Evolutionary conservation across 192 early-diverging fungal genomes (phyloP).

Genomic region (Dimargaris xerosporica): DNA sequence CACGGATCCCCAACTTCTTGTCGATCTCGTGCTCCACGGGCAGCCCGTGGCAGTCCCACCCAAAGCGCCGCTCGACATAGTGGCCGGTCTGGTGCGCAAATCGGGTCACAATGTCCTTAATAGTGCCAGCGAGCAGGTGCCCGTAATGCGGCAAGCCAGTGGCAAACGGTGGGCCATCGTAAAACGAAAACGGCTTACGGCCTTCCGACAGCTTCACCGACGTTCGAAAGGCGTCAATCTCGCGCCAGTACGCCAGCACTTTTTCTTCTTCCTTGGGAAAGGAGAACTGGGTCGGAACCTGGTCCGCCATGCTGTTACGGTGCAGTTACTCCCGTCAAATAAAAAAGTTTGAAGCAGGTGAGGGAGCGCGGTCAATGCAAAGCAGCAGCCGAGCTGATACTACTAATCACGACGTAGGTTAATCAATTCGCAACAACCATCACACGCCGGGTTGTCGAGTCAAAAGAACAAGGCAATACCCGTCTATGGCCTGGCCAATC

Average conservation of each 20-base stretch:
- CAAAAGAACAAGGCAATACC: too few relatives aligned
- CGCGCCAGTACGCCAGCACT: slow-evolving; percentile 85
- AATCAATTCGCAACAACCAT: too few relatives aligned
- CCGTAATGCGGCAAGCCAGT: slow-evolving; percentile 98
- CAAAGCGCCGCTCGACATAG: slow-evolving; percentile 92
- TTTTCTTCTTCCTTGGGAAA: slow-evolving; percentile 94
- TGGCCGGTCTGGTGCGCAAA: slow-evolving; percentile 92
- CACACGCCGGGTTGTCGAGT: too few relatives aligned
- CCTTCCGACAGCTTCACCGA: slow-evolving; percentile 84
- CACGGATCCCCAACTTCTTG: slow-evolving; percentile 57
- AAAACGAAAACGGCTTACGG: slow-evolving; percentile 78
- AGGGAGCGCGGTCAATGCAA: too few relatives aligned
- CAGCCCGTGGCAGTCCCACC: slow-evolving; percentile 80
- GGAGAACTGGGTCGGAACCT: too few relatives aligned
- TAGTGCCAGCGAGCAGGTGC: slow-evolving; percentile 95
- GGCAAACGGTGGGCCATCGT: slow-evolving; percentile 97
- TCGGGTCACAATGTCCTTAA: slow-evolving; percentile 98
- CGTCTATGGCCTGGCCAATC: too few relatives aligned
- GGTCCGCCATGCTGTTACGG: too few relatives aligned
- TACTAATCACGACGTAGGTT: too few relatives aligned
- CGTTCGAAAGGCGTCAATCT: slow-evolving; percentile 91
- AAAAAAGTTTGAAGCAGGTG: too few relatives aligned
- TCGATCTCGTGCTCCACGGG: slow-evolving; percentile 95
- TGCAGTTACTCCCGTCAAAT: too few relatives aligned
- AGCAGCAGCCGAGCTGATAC: too few relatives aligned